These are phyloP conservation scores for Pelargonium fulgidum DNA, from an alignment of 441 rosid species.

Conservation along the genomic window DNA sequence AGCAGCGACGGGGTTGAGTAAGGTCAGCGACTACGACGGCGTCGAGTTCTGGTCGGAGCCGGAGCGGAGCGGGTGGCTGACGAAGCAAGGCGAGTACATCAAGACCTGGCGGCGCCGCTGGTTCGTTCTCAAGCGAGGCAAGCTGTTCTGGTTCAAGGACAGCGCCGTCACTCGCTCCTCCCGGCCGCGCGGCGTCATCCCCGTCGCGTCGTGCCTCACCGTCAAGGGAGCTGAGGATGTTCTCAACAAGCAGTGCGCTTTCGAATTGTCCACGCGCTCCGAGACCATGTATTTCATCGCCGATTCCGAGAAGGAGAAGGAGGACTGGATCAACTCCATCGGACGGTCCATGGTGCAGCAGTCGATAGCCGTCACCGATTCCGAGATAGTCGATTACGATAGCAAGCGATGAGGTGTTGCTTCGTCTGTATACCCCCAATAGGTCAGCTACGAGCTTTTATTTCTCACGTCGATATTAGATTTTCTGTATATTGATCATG, in stretches of 20 bases:
- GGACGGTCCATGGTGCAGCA: slow-evolving; percentile 70
- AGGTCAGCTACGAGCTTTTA: not conserved
- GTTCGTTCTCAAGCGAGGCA: slow-evolving; percentile 75
- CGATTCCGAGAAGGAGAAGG: slow-evolving; percentile 66
- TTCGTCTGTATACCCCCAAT: not conserved
- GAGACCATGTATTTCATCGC: slow-evolving; percentile 61
- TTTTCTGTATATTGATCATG: not conserved
- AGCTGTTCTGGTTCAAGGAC: slow-evolving; percentile 79
- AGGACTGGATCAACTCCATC: slow-evolving; percentile 74
- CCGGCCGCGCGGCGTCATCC: slow-evolving; percentile 60
- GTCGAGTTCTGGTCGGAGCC: slow-evolving; percentile 60
- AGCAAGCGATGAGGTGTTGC: slow-evolving; percentile 31
- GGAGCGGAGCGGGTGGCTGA: slow-evolving; percentile 60
- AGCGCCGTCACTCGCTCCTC: slow-evolving; percentile 43
- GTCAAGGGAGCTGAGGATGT: slow-evolving; percentile 78
- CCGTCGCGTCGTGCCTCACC: slow-evolving; percentile 61
- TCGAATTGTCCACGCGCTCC: slow-evolving; percentile 53
- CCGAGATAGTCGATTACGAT: slow-evolving; percentile 65
- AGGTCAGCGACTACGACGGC: slow-evolving; percentile 44
- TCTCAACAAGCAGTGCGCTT: slow-evolving; percentile 55
- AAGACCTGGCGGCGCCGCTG: slow-evolving; percentile 79
- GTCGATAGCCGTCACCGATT: slow-evolving; percentile 62
- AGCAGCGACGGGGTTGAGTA: slow-evolving; percentile 48
- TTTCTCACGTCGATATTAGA: not conserved
- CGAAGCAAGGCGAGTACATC: slow-evolving; percentile 75